Conservation (phyloP, 805 yeast genomes). For the Teunomyces pallodes region DNA sequence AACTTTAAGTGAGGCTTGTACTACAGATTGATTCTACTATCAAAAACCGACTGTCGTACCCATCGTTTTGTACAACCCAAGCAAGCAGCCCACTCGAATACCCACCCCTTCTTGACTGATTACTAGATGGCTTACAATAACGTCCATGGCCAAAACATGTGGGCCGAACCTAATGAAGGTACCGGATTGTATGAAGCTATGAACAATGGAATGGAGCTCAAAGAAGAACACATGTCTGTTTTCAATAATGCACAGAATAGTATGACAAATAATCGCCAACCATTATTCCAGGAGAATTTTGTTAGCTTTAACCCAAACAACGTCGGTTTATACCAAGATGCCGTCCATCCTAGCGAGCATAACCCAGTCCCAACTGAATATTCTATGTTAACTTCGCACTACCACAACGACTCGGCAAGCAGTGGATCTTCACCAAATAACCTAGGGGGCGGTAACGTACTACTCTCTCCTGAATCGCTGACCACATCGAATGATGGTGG, state of each 20-base stretch:
- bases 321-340: neutral
- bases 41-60: too few relatives aligned
- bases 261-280: neutral
- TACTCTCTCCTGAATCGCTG: conserved; percentile 7
- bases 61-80: too few relatives aligned
- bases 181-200: neutral
- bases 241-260: conserved; percentile 1
- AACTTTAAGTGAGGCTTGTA: too few relatives aligned
- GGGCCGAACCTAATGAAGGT: neutral
- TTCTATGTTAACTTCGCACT: neutral
- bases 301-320: neutral
- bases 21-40: too few relatives aligned
- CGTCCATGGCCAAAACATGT: neutral
- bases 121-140: neutral
- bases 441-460: neutral
- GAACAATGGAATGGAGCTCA: conserved; percentile 2
- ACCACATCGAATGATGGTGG: conserved; percentile 3
- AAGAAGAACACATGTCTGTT: conserved; percentile 5
- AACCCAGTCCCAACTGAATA: neutral
- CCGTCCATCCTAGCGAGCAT: neutral
- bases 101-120: neutral
- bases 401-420: neutral
- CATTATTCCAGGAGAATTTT: neutral
- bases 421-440: neutral
- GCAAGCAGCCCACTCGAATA: neutral